phyloP scores from a whole-genome alignment of 768 basidiomycete species.

The Phanerochaete carnosa region DNA sequence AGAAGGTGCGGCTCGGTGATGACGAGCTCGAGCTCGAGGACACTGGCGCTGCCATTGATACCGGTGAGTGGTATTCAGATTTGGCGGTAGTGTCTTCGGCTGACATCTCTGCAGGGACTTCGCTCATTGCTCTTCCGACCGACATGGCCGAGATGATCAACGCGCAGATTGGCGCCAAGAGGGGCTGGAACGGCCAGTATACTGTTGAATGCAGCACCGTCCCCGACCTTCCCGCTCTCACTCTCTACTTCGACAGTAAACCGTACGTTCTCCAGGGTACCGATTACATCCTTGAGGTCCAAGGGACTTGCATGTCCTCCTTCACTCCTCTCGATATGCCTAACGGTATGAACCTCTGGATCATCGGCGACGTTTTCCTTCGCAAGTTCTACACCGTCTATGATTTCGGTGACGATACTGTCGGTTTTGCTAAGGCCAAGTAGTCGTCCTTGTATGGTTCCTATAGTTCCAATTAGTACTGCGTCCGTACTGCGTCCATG shows the following conservation, averaged over 20 bases:
- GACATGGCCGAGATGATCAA: conserved; percentile 99
- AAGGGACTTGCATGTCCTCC: conserved; percentile 90
- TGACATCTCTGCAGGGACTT: conserved; percentile 59
- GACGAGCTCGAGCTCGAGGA: conserved; percentile 88
- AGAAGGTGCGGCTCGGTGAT: conserved; percentile 80
- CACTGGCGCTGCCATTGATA: conserved; percentile 92
- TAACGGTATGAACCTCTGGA: conserved; percentile 73
- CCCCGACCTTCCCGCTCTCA: conserved; percentile 76
- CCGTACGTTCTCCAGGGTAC: conserved; percentile 73
- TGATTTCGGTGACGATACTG: conserved; percentile 70
- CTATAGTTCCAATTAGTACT: neutral
- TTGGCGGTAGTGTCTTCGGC: too few species aligned
- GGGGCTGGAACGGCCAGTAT: conserved; percentile 96
- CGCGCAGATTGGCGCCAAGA: conserved; percentile 89
- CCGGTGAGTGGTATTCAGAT: conserved; percentile 44
- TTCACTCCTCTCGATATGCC: conserved; percentile 90
- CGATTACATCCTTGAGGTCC: conserved; percentile 89
- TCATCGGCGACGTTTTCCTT: conserved; percentile 89
- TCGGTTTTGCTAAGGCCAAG: conserved; percentile 66
- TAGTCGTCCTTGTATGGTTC: neutral
- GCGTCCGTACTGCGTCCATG: neutral
- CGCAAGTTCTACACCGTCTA: conserved; percentile 87
- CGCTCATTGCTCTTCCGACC: conserved; percentile 87
- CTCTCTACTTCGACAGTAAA: conserved; percentile 81
- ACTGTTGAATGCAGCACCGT: conserved; percentile 86